Base-by-base conservation (phyloP, 768 basidiomycete species). In the Fomitopsis serialis region DNA sequence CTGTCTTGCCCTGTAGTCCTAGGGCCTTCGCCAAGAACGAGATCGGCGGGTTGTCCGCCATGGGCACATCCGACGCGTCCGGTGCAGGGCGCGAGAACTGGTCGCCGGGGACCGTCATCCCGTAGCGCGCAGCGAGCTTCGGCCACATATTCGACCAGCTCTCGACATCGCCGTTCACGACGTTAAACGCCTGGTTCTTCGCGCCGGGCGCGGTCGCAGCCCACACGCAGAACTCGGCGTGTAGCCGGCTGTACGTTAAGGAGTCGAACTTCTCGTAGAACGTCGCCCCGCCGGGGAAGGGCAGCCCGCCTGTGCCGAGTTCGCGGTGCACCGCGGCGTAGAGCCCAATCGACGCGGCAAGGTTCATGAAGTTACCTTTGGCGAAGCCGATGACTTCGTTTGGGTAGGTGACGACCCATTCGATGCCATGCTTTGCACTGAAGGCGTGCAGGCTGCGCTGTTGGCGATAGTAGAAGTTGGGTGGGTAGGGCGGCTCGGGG, bases 111-210 rank as follows among this genome's bases (percentile, higher is more conserved):
- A 40, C 37, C 8, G 8, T 5, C 7, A 40, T 5, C 15, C 37
- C 8, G 37, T 40, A 40, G 37, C 37, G 37, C 19, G 37, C 37
- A 15, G 37, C 37, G 15, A 40, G 37, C 15, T 17, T 15, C 23
- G 7, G 19, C 19, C 19, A 32, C 3, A 32, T 29, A 11, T 15
- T 23, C 11, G 6, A 36, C 21, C 21, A 35, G 35, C 36, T 42
- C 22, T 47, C n/a, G 22, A 29, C 29, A 2, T 12, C 22, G 17
- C 45, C 50, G 55, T 25, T 45, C 13, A 49, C 55, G 17, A 56
- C 55, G n/a, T 25, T 56, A 15, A 40, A 40, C 37, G 37, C 37
- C 19, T 40, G 15, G 37, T 40, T 40, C 37, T 5, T 15, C 15
- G 37, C 37, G 19, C 37, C 19, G 37, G 37, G 37, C 37, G 37